Evolutionary conservation across 768 basidiomycete species (phyloP), one percentile per base, ranked within the genome.

Genomic region (Auricularia auricula-judae): DNA sequence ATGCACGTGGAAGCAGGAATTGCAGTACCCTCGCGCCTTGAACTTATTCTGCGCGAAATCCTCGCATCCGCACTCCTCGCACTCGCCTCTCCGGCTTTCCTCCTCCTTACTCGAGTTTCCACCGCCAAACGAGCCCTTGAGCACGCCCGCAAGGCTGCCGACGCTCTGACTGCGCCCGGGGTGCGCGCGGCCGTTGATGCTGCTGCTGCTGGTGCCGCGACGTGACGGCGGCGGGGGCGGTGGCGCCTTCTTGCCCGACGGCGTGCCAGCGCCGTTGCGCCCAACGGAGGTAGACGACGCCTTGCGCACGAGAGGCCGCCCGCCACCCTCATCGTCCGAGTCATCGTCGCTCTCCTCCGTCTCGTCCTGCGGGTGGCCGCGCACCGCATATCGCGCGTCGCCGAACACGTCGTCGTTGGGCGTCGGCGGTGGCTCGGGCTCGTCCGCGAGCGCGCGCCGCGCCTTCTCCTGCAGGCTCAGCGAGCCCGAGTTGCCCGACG

Each of bases 141-240:
- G 70, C 63, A 64, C 56, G 64, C 65, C 47, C 44, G 68, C 65
- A 29, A 67, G 54, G n/a, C 70, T 68, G 36, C 67, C 62, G 53
- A 69, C 35, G n/a, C 36, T 36, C 68, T 11, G 69, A 65, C 68
- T 60, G 65, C 54, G 12, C 65, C 47, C 39, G 74, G 72, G 33
- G 71, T 72, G 23, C 82, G 76, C 54, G 81, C 78, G 4, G 86
- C 83, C 63, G 85, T 74, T 2, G 78, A 77, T 21, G 83, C 81
- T 35, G 77, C 79, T n/a, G 74, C 66, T 64, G 29, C 66, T 71
- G 39, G 71, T 72, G 7, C 74, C 74, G 23, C 76, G 70, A 18
- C 84, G 80, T 8, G 85, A 79, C 16, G 85, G 86, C 0, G 87
- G 88, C 0, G 87, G 88, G 0, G 85, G 86, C 0, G 87, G 87